Evolutionary conservation across 2,329 filamentous ascomycete species (phyloP), one percentile per base, ranked within the genome.

Genomic region (Zasmidium citrigriseum): DNA sequence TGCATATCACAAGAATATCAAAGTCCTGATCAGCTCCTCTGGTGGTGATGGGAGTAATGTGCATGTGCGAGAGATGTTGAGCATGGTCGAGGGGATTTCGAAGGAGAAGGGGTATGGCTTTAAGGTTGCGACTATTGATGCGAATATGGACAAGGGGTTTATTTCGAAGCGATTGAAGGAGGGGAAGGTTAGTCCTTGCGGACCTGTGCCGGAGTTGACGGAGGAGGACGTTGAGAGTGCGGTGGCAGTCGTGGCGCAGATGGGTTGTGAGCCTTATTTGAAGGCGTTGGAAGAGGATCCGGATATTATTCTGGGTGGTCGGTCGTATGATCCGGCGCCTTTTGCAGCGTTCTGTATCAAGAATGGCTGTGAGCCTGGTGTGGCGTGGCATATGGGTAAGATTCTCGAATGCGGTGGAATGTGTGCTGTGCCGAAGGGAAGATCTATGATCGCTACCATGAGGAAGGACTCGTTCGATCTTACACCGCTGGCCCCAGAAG

Each of bases 321-420:
- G 56, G 1, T 53, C 56, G n/a, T 58, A 54, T 23, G 56, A 58
- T 46, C 56, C 56, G 4, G 51, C 54, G 14, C 46, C 54, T 27
- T 56, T 45, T 51, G 54, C 54, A 2, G 55, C 55, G n/a, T 52
- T 48, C 5, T 57, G 48, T 25, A 21, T 52, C 18, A 24, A 45
- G 7, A 25, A 34, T 20, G 55, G 48, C 25, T 27, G 45, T 22
- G 49, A 57, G n/a, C 18, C 25, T 11, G 47, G 29, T 2, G 25
- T 46, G 14, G 54, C 54, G 3, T 57, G 50, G 41, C 80, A 84
- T 61, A 82, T 84, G 79, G 83, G 82, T 10, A 83, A 85, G 71
- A 80, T 84, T 9, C 74, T 84, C 68, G 82, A 84, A 61, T 84
- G 82, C 20, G 82, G 81, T 10, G 76, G 63, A 0, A 62, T 73